A percentile compares a stretch with the other conserved stretches of the same genome.
These are phyloP conservation scores for Lasiodiplodia theobromae DNA, from an alignment of 2,329 filamentous ascomycete species.

Conservation along the genomic window DNA sequence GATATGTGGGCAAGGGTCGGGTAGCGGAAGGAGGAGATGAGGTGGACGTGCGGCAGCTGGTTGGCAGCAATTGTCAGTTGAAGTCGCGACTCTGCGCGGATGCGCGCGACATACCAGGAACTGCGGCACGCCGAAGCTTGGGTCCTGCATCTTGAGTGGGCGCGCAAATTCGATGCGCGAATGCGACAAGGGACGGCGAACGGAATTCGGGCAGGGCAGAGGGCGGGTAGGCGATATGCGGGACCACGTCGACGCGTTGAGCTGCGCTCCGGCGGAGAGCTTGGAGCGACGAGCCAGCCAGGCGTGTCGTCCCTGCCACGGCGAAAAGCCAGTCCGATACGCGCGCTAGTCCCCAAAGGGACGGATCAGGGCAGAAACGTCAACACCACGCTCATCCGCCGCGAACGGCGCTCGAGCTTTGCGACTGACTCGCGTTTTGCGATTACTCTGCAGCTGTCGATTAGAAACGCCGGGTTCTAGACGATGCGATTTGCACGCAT, in stretches of 20 bases:
- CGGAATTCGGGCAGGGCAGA: conserved; percentile 4
- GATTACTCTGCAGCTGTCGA: neutral
- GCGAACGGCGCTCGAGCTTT: neutral
- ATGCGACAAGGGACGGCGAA: conserved; percentile 22
- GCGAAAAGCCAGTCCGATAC: conserved; percentile 25
- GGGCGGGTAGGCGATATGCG: conserved; percentile 21
- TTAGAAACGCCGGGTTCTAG: neutral
- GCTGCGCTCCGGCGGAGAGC: conserved; percentile 27
- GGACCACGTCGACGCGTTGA: conserved; percentile 30
- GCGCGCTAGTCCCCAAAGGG: conserved; percentile 9
- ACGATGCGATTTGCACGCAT: neutral
- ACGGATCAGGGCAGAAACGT: neutral
- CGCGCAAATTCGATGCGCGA: conserved; percentile 11
- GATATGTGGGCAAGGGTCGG: conserved; percentile 75
- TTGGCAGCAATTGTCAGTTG: conserved; percentile 19
- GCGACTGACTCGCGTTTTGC: neutral
- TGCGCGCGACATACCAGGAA: conserved; percentile 28
- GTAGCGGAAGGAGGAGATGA: conserved; percentile 84
- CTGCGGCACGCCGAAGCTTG: conserved; percentile 28
- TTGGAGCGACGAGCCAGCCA: conserved; percentile 27
- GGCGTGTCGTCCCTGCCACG: conserved; percentile 22
- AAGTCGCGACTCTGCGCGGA: conserved; percentile 16
- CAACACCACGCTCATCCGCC: conserved; percentile 4
- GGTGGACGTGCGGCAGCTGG: conserved; percentile 86
- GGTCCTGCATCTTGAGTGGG: conserved; percentile 30